Percentiles rank a stretch among this genome's conserved stretches.
phyloP scores from a whole-genome alignment of 139 green algal genomes.

The Diplosphaera chodatii region DNA sequence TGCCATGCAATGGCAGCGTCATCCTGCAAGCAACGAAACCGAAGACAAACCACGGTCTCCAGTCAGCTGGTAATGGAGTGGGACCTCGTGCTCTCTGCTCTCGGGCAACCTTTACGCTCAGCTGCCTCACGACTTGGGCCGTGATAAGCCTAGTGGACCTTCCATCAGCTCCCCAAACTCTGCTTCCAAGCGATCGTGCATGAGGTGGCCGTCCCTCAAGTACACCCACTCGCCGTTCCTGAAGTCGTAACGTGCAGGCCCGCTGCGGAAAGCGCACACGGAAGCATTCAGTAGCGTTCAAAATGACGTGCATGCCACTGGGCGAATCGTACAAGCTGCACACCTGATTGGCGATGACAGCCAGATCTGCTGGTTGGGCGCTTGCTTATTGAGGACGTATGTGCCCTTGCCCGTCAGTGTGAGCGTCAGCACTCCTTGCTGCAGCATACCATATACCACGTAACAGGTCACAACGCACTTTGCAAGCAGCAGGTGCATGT shows the following conservation, averaged over 20 bases:
- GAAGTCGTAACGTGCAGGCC: slow-evolving; percentile 56
- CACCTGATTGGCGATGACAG: slow-evolving; percentile 86
- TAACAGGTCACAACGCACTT: neutral
- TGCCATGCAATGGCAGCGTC: no score
- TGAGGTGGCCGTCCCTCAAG: neutral
- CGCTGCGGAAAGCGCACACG: slow-evolving; percentile 18
- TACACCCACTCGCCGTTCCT: neutral
- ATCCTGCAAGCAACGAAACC: no score
- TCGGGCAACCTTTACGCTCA: no score
- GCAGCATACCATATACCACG: neutral
- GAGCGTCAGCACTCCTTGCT: slow-evolving; percentile 82
- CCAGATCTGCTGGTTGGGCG: slow-evolving; percentile 95
- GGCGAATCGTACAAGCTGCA: neutral
- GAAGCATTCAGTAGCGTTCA: no score
- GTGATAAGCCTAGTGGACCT: neutral
- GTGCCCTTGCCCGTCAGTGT: slow-evolving; percentile 74
- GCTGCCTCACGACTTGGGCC: neutral
- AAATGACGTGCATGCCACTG: no score
- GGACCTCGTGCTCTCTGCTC: no score
- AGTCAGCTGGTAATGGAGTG: no score
- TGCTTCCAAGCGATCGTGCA: neutral
- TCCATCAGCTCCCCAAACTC: neutral
- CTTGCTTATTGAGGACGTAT: slow-evolving; percentile 98
- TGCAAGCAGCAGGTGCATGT: neutral
- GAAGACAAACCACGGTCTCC: no score